A percentile compares a stretch with the other conserved stretches of the same genome.
These are phyloP conservation scores for Termitomyces titanicus DNA, from an alignment of 768 basidiomycete species.

Conservation along the genomic window DNA sequence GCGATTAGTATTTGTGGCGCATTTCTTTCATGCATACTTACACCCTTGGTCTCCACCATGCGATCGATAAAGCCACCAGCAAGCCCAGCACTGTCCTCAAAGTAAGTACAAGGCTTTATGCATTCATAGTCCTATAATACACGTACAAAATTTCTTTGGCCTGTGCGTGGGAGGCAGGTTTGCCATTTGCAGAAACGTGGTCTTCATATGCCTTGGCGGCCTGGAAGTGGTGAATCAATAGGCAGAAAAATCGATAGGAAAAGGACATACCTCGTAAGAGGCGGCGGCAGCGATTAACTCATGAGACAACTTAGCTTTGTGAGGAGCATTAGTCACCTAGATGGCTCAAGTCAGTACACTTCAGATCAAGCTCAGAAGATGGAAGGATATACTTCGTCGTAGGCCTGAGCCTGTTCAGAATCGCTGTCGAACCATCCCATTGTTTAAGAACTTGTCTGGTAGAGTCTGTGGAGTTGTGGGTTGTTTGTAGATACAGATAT, in stretches of 20 bases:
- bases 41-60: constrained; percentile 52
- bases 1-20: constrained; percentile 20
- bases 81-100: constrained; percentile 42
- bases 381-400: constrained; percentile 30
- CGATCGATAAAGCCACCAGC: constrained; percentile 51
- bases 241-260: not conserved
- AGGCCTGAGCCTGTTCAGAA: constrained; percentile 38
- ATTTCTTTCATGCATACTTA: constrained; percentile 14
- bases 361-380: not conserved
- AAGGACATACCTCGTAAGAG: constrained; percentile 48
- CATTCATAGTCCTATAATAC: not conserved
- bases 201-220: constrained; percentile 63
- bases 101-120: not conserved
- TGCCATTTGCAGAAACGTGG: constrained; percentile 46
- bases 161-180: constrained; percentile 43
- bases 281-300: constrained; percentile 69
- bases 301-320: constrained; percentile 59
- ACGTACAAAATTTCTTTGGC: constrained; percentile 53
- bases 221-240: constrained; percentile 23
- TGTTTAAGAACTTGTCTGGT: constrained; percentile 3
- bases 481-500: not conserved
- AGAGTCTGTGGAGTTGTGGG: not conserved
- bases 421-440: constrained; percentile 43
- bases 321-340: constrained; percentile 46
- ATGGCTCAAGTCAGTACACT: not conserved